phyloP scores from a whole-genome alignment of 768 basidiomycete species.

The Chalciporus pseudorubinellus region DNA sequence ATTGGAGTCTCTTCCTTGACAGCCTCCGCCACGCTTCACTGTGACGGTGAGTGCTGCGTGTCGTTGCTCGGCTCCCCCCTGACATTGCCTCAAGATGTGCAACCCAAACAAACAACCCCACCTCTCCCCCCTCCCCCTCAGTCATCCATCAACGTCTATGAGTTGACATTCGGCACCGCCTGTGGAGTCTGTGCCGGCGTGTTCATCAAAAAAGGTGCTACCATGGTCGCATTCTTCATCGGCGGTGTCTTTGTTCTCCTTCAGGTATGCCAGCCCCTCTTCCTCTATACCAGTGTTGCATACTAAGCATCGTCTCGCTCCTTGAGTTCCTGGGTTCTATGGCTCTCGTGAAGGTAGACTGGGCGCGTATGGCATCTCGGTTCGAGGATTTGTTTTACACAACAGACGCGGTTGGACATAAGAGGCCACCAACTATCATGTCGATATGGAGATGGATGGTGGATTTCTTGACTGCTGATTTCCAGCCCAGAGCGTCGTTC shows the following conservation, averaged over 20 bases:
- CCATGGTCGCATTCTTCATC: constrained; percentile 76
- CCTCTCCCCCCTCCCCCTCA: constrained; percentile 47
- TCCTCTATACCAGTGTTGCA: neutral
- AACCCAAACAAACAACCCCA: constrained; percentile 10
- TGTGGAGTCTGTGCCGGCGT: constrained; percentile 88
- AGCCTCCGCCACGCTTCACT: constrained; percentile 39
- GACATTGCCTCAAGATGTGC: constrained; percentile 9
- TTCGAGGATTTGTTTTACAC: constrained; percentile 78
- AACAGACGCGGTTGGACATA: constrained; percentile 51
- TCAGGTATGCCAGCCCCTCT: constrained; percentile 54
- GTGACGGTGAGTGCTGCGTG: constrained; percentile 46
- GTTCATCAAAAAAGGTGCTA: constrained; percentile 94
- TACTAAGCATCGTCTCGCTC: constrained; percentile 3
- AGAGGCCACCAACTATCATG: constrained; percentile 59
- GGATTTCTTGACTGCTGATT: constrained; percentile 88
- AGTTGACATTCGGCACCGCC: constrained; percentile 86
- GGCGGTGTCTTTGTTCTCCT: constrained; percentile 90
- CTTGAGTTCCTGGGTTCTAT: constrained; percentile 76
- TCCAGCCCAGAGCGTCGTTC: constrained; percentile 88
- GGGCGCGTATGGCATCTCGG: constrained; percentile 57
- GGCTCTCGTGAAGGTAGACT: constrained; percentile 76
- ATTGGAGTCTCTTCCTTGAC: constrained; percentile 42
- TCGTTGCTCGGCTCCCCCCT: neutral
- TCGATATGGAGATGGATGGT: constrained; percentile 66
- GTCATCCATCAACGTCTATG: constrained; percentile 76